Conservation (phyloP, 495 filamentous ascomycete genomes). For the Bombardia bombarda region DNA sequence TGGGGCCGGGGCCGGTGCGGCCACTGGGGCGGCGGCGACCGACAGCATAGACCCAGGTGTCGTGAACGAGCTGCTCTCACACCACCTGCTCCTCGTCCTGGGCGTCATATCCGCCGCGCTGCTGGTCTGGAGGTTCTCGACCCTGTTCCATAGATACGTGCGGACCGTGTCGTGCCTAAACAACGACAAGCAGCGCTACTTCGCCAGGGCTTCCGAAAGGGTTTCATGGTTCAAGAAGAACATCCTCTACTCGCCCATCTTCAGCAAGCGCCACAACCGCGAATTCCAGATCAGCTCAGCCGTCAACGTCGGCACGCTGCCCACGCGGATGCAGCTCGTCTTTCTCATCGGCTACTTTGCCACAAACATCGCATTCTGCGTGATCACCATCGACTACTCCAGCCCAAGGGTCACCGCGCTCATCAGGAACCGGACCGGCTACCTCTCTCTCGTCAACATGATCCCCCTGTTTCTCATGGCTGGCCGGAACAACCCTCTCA, state of each 20-base stretch:
- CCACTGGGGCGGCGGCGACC: not conserved
- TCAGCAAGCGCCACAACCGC: slow-evolving; percentile 76
- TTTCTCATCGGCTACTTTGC: slow-evolving; percentile 64
- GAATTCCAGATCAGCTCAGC: slow-evolving; percentile 80
- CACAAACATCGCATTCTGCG: slow-evolving; percentile 73
- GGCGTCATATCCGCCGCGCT: slow-evolving; percentile 33
- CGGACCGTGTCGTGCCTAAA: slow-evolving; percentile 64
- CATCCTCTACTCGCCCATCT: slow-evolving; percentile 73
- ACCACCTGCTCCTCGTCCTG: slow-evolving; percentile 41
- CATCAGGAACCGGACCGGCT: slow-evolving; percentile 69
- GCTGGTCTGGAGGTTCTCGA: slow-evolving; percentile 37
- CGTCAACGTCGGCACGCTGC: slow-evolving; percentile 83
- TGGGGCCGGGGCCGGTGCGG: not conserved
- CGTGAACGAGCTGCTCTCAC: slow-evolving; percentile 36
- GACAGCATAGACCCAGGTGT: slow-evolving; percentile 15
- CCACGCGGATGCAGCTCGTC: slow-evolving; percentile 74
- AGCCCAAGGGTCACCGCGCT: slow-evolving; percentile 25
- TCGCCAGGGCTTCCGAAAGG: slow-evolving; percentile 33
- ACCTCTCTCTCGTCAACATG: slow-evolving; percentile 75
- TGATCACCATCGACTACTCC: slow-evolving; percentile 61
- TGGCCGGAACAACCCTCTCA: slow-evolving; percentile 53
- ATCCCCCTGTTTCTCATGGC: slow-evolving; percentile 50
- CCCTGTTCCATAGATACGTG: slow-evolving; percentile 58
- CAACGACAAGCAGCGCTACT: slow-evolving; percentile 57
- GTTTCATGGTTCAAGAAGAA: slow-evolving; percentile 74